Base-by-base conservation (phyloP, 1,284 basidiomycete species). In the Moesziomyces antarcticus region DNA sequence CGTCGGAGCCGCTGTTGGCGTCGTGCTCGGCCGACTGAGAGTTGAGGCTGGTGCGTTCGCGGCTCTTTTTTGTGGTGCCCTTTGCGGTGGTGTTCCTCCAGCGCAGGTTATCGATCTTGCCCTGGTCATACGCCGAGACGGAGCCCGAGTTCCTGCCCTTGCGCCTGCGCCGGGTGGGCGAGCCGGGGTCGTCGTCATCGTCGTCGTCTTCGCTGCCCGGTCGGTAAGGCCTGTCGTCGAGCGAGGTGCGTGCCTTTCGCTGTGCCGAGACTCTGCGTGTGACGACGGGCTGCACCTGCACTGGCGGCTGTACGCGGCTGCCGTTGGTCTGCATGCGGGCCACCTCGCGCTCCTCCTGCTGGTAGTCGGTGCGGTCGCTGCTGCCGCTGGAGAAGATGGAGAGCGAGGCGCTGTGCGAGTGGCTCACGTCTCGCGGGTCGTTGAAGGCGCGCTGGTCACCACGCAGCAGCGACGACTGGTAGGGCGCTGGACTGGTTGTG, bases 331-430 rank as follows among this genome's bases (percentile, higher is more conserved):
- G 59, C 5, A 73, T 41, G 3, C 52, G 60, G 10, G 63, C 70
- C 5, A 55, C 45, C n/a, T 67, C 56, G 25, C 53, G 59, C 44
- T 73, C 70, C 22, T 63, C 70, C 20, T 63, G 55, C 46, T 60
- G 59, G 24, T 73, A 73, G 56, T 66, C 62, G 41, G 59, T 59
- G 14, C 41, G 40, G 13, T 67, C 64, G 43, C 64, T 54, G 40
- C 50, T 52, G 8, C 47, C 64, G 46, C 69, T 66, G 24, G 70
- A 73, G 42, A 71, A 68, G 54, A 75, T 55, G 44, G 73, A 75
- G 22, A 60, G 44, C n/a, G 68, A 71, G 8, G 61, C 50, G 45
- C 63, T 67, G 33, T 42, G 50, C 27, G 67, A 70, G 41, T 52
- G 37, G 53, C 60, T 63, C 42, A 21, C 61, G 20, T 66, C 56